A percentile compares a stretch with the other conserved stretches of the same genome.
Evolutionary conservation across 495 filamentous ascomycete species (phyloP).

Genomic region (Daldinia bambusicola): DNA sequence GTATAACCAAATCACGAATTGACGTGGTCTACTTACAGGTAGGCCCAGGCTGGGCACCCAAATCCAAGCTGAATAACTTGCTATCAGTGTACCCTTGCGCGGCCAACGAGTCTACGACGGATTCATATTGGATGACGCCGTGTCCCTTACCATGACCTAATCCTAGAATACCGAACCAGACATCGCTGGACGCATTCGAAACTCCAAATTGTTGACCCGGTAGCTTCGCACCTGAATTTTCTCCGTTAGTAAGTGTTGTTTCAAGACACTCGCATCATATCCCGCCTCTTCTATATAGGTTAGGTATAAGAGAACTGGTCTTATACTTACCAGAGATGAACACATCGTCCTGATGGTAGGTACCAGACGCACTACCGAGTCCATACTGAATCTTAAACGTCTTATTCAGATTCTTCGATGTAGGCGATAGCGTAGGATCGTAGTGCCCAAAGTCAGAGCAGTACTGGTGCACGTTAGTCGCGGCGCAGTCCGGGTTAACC

Average conservation of each 20-base stretch:
- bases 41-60: slow-evolving; percentile 54
- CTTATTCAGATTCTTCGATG: slow-evolving; percentile 40
- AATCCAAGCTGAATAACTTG: slow-evolving; percentile 76
- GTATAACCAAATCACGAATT: not conserved
- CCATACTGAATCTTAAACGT: slow-evolving; percentile 52
- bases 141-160: slow-evolving; percentile 66
- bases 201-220: slow-evolving; percentile 56
- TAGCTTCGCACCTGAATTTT: slow-evolving; percentile 48
- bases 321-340: slow-evolving; percentile 46
- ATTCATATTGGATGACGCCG: slow-evolving; percentile 66
- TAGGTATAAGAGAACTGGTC: too few species aligned
- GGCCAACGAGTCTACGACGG: slow-evolving; percentile 73
- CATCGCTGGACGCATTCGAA: slow-evolving; percentile 48
- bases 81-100: slow-evolving; percentile 70
- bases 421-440: slow-evolving; percentile 47
- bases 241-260: slow-evolving; percentile 4
- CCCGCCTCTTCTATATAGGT: not conserved
- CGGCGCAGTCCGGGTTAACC: slow-evolving; percentile 55
- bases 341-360: slow-evolving; percentile 54
- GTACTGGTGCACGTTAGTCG: slow-evolving; percentile 38
- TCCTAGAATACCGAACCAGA: slow-evolving; percentile 76
- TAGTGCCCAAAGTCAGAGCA: slow-evolving; percentile 49
- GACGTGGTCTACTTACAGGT: slow-evolving; percentile 34
- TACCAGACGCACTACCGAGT: slow-evolving; percentile 34
- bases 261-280: not conserved